phyloP scores from a whole-genome alignment of 352 stramenopile genomes.

The Peronospora belbahrii region DNA sequence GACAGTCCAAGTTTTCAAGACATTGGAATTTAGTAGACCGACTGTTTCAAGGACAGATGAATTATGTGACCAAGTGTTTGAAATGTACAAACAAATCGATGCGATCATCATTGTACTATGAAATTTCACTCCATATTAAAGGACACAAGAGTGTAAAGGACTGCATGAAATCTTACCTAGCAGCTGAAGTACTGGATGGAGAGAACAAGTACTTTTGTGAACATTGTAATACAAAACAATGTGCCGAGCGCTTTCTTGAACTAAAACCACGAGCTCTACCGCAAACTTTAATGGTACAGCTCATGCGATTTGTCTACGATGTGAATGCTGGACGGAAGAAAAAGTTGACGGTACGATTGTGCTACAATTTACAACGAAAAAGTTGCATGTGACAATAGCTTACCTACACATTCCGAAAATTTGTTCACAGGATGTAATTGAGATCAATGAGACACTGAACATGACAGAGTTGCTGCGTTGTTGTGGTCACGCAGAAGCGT shows the following conservation, averaged over 20 bases:
- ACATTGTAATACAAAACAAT: constrained; percentile 64
- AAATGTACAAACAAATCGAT: constrained; percentile 60
- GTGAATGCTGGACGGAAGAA: constrained; percentile 64
- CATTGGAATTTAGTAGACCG: constrained; percentile 66
- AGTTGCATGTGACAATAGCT: background rate
- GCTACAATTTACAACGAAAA: background rate
- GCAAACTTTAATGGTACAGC: constrained; percentile 66
- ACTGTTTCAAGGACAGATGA: constrained; percentile 78
- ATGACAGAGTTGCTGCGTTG: constrained; percentile 56
- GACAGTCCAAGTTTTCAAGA: constrained; percentile 39
- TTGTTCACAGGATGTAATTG: constrained; percentile 65
- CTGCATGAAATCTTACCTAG: constrained; percentile 66
- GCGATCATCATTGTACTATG: constrained; percentile 65
- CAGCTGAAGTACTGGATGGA: constrained; percentile 63
- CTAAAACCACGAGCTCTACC: constrained; percentile 48
- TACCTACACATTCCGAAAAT: background rate
- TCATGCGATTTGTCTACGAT: constrained; percentile 86
- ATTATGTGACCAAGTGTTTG: constrained; percentile 79
- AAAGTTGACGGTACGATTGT: constrained; percentile 65
- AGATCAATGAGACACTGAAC: constrained; percentile 70
- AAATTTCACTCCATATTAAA: constrained; percentile 86
- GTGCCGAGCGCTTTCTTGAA: constrained; percentile 65
- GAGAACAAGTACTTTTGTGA: constrained; percentile 87
- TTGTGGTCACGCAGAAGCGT: constrained; percentile 34
- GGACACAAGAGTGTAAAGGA: constrained; percentile 64